Conservation (phyloP, 352 stramenopile genomes). For the Phytophthora hybrid region DNA sequence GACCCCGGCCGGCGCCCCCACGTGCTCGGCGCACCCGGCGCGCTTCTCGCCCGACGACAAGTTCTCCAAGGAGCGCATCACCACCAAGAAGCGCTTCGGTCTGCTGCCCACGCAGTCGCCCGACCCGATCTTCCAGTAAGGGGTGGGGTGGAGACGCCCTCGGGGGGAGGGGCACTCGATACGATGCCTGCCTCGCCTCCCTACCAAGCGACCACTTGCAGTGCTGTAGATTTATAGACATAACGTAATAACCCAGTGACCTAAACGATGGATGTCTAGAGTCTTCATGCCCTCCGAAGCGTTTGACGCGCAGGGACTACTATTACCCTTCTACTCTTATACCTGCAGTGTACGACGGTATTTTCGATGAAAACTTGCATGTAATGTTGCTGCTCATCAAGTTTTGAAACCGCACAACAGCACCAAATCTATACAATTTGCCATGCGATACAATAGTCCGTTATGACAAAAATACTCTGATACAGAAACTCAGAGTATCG, state of each 20-base stretch:
- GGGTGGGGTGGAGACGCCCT: background rate
- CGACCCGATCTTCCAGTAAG: conserved; percentile 86
- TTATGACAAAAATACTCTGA: too few relatives aligned
- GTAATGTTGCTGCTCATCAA: too few relatives aligned
- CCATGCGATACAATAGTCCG: too few relatives aligned
- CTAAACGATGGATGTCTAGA: conserved; percentile 15
- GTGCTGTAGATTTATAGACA: conserved; percentile 46
- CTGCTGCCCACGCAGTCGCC: conserved; percentile 96
- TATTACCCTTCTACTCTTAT: conserved; percentile 7
- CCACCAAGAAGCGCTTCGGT: conserved; percentile 98
- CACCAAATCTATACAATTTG: too few relatives aligned
- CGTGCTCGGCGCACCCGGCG: conserved; percentile 96
- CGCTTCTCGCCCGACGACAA: conserved; percentile 99
- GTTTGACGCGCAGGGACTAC: background rate
- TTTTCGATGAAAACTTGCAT: too few relatives aligned
- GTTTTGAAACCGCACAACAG: too few relatives aligned
- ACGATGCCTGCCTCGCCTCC: background rate
- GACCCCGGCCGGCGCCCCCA: conserved; percentile 93
- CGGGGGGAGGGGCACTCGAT: background rate
- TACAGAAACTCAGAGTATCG: background rate
- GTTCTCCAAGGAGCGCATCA: conserved; percentile 98
- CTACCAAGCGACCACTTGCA: conserved; percentile 7
- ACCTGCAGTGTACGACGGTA: background rate
- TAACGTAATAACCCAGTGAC: conserved; percentile 44
- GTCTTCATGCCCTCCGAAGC: background rate